Evolutionary conservation across 2,329 filamentous ascomycete genomes (phyloP).

Genomic region (Colletotrichum sp.): DNA sequence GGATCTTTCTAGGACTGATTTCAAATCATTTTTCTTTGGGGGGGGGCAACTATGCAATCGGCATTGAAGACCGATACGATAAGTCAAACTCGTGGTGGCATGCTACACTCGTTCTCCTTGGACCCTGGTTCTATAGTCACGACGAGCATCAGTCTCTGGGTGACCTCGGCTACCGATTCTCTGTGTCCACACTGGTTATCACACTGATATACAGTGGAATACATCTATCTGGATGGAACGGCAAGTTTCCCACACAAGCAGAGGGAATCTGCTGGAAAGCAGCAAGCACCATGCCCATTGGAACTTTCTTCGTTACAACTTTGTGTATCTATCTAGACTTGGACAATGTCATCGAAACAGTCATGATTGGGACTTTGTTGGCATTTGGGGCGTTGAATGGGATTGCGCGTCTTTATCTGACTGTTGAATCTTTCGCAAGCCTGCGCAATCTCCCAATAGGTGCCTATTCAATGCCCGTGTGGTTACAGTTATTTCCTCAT

Average conservation of each 20-base stretch:
- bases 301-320: accelerated
- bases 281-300: accelerated
- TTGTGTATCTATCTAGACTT: too few species aligned
- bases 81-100: accelerated
- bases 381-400: too few species aligned
- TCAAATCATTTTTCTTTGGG: accelerated
- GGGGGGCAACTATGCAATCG: accelerated
- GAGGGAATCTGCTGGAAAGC: not conserved
- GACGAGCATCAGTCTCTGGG: too few species aligned
- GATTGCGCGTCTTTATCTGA: not conserved
- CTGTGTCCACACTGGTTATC: accelerated
- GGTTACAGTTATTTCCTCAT: not conserved
- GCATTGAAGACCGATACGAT: accelerated
- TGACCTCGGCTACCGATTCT: too few species aligned
- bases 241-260: not conserved
- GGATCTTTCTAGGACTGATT: accelerated
- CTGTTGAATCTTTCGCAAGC: not conserved
- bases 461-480: not conserved
- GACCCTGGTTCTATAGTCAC: too few species aligned
- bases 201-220: not conserved
- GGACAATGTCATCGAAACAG: too few species aligned
- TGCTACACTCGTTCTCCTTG: too few species aligned
- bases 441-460: not conserved
- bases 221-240: not conserved
- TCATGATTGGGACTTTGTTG: too few species aligned